These are phyloP conservation scores for Dactylellina leptospora DNA, from an alignment of 2,329 filamentous ascomycete species.

Conservation along the genomic window DNA sequence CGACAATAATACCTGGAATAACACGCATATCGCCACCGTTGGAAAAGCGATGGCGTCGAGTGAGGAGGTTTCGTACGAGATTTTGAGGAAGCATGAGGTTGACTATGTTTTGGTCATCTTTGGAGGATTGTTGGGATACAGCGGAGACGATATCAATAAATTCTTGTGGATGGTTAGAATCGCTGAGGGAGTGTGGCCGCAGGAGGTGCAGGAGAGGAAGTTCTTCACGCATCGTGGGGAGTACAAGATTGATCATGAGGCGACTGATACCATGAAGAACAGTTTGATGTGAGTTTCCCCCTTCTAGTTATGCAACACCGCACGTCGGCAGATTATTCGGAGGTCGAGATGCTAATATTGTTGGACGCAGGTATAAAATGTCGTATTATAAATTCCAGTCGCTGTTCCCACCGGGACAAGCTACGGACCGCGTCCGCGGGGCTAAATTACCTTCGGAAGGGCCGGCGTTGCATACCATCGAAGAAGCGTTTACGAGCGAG, in stretches of 20 bases:
- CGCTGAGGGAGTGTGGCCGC: slow-evolving; percentile 99
- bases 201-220: slow-evolving; percentile 94
- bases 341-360: slow-evolving; percentile 54
- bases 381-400: slow-evolving; percentile 97
- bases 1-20: slow-evolving; percentile 99
- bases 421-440: slow-evolving; percentile 86
- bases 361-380: slow-evolving; percentile 89
- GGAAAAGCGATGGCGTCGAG: slow-evolving; percentile 98
- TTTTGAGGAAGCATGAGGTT: slow-evolving; percentile 97
- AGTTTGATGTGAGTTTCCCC: slow-evolving; percentile 69
- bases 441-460: slow-evolving; percentile 81
- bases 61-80: slow-evolving; percentile 97
- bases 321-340: too few species aligned
- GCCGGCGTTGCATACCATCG: slow-evolving; percentile 84
- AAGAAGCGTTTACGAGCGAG: slow-evolving; percentile 98
- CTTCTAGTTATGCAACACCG: neutral
- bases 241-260: slow-evolving; percentile 91
- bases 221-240: slow-evolving; percentile 95
- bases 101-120: slow-evolving; percentile 99
- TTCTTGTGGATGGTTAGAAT: slow-evolving; percentile 99
- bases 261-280: slow-evolving; percentile 97
- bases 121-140: slow-evolving; percentile 93
- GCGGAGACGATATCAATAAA: slow-evolving; percentile 99
- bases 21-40: slow-evolving; percentile 98
- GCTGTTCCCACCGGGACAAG: slow-evolving; percentile 91